Percentiles rank a stretch among this genome's conserved stretches.
Conservation (phyloP, 2,329 filamentous ascomycete species). For the Colletotrichum limetticola region DNA sequence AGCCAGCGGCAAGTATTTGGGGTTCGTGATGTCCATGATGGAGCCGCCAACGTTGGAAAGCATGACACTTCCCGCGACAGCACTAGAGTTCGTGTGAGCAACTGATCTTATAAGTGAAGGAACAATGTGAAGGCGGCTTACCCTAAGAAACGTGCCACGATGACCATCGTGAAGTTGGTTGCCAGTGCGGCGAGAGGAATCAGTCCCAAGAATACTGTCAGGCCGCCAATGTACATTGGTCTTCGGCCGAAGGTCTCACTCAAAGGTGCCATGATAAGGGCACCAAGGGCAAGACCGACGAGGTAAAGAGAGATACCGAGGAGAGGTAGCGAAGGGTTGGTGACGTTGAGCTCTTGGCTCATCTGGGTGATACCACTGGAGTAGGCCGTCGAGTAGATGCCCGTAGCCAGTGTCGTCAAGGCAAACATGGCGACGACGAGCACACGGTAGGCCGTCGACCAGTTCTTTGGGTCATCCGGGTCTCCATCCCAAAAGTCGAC, state of each 20-base stretch:
- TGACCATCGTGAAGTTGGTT: conserved; percentile 65
- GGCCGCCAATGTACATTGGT: conserved; percentile 64
- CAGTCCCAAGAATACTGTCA: conserved; percentile 65
- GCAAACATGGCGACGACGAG: conserved; percentile 30
- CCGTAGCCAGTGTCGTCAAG: conserved; percentile 26
- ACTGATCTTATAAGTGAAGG: no score
- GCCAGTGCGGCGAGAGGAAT: conserved; percentile 51
- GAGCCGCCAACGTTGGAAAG: conserved; percentile 72
- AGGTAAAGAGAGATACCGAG: conserved; percentile 73
- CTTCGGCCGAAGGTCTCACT: conserved; percentile 63
- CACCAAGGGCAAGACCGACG: conserved; percentile 68
- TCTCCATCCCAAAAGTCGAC: conserved; percentile 68
- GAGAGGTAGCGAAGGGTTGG: conserved; percentile 58
- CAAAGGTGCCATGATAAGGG: conserved; percentile 69
- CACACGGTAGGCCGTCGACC: conserved; percentile 17
- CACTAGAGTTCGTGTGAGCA: conserved; percentile 49
- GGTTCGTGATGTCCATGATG: conserved; percentile 68
- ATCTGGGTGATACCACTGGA: conserved; percentile 27
- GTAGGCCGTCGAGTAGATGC: conserved; percentile 28
- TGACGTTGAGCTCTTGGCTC: conserved; percentile 12
- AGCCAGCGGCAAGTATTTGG: conserved; percentile 70
- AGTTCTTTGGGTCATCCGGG: conserved; percentile 57
- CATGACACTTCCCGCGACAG: conserved; percentile 70
- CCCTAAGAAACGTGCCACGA: conserved; percentile 62
- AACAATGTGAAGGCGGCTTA: background rate